Percentiles rank a stretch among this genome's conserved stretches.
Evolutionary conservation across 768 basidiomycete species (phyloP).

Genomic region (Termitomyces sp.): DNA sequence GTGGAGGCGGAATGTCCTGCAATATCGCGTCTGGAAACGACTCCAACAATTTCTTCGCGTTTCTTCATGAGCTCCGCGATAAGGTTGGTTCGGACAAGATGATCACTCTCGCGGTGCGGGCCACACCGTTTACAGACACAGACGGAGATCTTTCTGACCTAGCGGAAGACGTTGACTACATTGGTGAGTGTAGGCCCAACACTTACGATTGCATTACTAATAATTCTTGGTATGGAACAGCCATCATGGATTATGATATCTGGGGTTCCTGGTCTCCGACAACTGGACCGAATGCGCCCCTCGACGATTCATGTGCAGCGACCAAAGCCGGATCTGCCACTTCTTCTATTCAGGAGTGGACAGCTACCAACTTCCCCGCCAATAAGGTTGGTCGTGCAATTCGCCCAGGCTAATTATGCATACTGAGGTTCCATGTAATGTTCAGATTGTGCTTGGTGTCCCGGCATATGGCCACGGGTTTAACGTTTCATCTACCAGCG

Average conservation of each 20-base stretch:
- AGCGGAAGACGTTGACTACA: slow-evolving; percentile 56
- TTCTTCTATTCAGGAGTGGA: slow-evolving; percentile 74
- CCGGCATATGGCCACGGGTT: slow-evolving; percentile 80
- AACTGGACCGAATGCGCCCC: slow-evolving; percentile 83
- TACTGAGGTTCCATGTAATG: not conserved
- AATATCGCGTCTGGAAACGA: slow-evolving; percentile 64
- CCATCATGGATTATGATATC: slow-evolving; percentile 65
- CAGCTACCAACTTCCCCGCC: slow-evolving; percentile 69
- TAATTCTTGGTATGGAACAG: slow-evolving; percentile 23
- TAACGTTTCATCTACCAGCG: slow-evolving; percentile 37
- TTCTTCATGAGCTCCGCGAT: slow-evolving; percentile 67
- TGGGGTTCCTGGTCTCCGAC: slow-evolving; percentile 42
- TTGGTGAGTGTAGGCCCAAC: slow-evolving; percentile 28
- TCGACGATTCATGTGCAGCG: slow-evolving; percentile 65
- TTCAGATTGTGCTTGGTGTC: slow-evolving; percentile 72
- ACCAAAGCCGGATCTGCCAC: slow-evolving; percentile 68
- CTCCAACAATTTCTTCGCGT: slow-evolving; percentile 71
- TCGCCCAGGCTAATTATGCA: not conserved
- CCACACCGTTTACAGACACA: slow-evolving; percentile 42
- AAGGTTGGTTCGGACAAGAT: slow-evolving; percentile 52
- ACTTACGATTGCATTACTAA: not conserved
- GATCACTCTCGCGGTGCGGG: slow-evolving; percentile 47
- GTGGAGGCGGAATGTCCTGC: slow-evolving; percentile 61
- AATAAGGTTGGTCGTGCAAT: slow-evolving; percentile 24
- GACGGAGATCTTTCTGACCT: slow-evolving; percentile 76